Evolutionary conservation across 1,284 basidiomycete species (phyloP).

Genomic region (Neolentinus lepideus): DNA sequence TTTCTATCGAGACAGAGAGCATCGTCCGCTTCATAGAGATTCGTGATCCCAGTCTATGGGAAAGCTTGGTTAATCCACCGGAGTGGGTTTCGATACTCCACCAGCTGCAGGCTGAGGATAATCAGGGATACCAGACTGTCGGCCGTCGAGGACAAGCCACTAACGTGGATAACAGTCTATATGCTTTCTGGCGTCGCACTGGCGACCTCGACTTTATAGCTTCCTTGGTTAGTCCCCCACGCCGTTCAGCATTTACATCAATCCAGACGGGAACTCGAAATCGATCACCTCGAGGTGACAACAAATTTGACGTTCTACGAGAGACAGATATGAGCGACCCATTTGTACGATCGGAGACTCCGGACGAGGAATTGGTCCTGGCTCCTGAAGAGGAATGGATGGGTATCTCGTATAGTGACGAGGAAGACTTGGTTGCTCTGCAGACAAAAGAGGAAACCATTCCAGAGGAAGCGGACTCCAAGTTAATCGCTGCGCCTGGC

Average conservation of each 20-base stretch:
- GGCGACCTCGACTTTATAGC: conserved; percentile 34
- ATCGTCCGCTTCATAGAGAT: conserved; percentile 32
- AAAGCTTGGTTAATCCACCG: conserved; percentile 30
- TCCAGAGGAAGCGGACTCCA: background rate
- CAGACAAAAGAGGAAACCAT: background rate
- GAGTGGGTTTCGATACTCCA: conserved; percentile 28
- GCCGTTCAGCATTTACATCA: background rate
- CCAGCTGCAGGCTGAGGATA: conserved; percentile 7
- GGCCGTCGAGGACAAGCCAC: conserved; percentile 8
- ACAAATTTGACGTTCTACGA: conserved; percentile 11
- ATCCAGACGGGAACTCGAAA: conserved; percentile 4
- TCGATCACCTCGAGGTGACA: conserved; percentile 9
- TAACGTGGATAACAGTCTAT: conserved; percentile 26
- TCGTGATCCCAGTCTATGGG: conserved; percentile 35
- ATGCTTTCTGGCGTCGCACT: conserved; percentile 39
- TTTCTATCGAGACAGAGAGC: conserved; percentile 28
- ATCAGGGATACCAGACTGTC: conserved; percentile 7
- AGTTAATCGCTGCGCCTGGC: background rate
- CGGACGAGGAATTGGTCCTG: conserved; percentile 8
- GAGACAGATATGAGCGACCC: conserved; percentile 1
- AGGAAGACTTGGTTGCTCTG: background rate
- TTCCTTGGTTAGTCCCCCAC: background rate
- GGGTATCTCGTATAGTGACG: conserved; percentile 1
- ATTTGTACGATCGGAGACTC: too few species aligned
- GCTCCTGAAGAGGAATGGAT: conserved; percentile 24